phyloP scores from a whole-genome alignment of 441 rosid genomes.

The Populus trichocarpa region DNA sequence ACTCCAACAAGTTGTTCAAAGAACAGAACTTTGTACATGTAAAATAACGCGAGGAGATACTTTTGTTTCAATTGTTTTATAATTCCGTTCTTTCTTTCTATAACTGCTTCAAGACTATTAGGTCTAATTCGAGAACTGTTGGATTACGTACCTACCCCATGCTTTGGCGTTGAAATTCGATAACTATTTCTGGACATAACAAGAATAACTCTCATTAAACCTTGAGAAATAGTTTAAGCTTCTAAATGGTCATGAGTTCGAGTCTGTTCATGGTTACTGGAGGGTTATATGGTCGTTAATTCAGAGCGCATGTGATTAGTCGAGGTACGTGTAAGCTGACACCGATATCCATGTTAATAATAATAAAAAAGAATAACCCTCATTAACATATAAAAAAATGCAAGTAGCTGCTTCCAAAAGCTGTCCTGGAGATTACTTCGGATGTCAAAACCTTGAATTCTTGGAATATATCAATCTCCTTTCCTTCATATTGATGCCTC shows the following conservation, averaged over 20 bases:
- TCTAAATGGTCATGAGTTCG: no score
- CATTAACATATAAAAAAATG: constrained; percentile 21
- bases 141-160: no score
- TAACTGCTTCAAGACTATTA: not conserved
- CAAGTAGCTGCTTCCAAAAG: constrained; percentile 29
- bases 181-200: no score
- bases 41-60: not conserved
- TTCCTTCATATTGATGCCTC: constrained; percentile 19
- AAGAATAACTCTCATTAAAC: no score
- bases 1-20: not conserved
- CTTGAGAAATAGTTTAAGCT: no score
- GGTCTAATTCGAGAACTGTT: not conserved
- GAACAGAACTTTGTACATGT: not conserved
- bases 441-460: constrained; percentile 26
- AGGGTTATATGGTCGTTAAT: no score
- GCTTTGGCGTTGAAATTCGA: no score
- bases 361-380: not conserved
- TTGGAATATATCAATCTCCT: constrained; percentile 31
- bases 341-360: no score
- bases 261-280: no score
- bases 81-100: no score
- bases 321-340: rapidly evolving
- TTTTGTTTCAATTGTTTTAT: no score
- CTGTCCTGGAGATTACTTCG: constrained; percentile 26
- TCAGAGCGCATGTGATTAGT: rapidly evolving